Percentiles rank a stretch among this genome's conserved stretches.
Evolutionary conservation across 768 basidiomycete species (phyloP).

Genomic region (Russula emetica): DNA sequence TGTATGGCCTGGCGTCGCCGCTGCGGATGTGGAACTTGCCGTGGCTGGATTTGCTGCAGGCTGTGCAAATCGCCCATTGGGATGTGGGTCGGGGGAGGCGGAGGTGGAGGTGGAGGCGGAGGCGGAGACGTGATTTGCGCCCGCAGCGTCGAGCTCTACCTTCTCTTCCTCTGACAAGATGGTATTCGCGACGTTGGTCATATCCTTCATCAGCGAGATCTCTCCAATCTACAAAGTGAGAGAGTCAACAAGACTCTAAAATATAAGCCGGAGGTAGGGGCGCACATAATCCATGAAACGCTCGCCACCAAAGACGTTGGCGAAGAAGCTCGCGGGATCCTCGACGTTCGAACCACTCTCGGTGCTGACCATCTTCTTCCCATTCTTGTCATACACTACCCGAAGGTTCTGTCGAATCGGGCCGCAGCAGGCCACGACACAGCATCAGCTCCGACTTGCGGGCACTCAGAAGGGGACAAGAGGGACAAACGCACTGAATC

Average conservation of each 20-base stretch:
- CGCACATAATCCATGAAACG: slow-evolving; percentile 84
- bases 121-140: slow-evolving; percentile 30
- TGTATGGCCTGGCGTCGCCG: neutral
- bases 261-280: neutral
- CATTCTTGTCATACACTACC: slow-evolving; percentile 92
- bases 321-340: slow-evolving; percentile 93
- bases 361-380: slow-evolving; percentile 82
- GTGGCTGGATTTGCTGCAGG: neutral
- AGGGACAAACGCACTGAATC: slow-evolving; percentile 52
- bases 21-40: neutral
- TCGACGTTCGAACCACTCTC: slow-evolving; percentile 78
- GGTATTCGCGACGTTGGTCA: slow-evolving; percentile 77
- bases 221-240: slow-evolving; percentile 76
- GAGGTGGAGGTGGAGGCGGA: slow-evolving; percentile 11
- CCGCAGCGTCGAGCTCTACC: slow-evolving; percentile 48
- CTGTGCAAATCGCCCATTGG: neutral
- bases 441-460: slow-evolving; percentile 11
- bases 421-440: neutral
- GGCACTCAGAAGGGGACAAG: neutral
- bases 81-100: neutral
- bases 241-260: slow-evolving; percentile 9
- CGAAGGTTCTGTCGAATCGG: slow-evolving; percentile 64
- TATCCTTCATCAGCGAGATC: slow-evolving; percentile 92
- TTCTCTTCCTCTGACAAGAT: slow-evolving; percentile 93
- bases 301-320: slow-evolving; percentile 93